Conservation (phyloP, 345 rosid genomes). For the Draba incana region DNA sequence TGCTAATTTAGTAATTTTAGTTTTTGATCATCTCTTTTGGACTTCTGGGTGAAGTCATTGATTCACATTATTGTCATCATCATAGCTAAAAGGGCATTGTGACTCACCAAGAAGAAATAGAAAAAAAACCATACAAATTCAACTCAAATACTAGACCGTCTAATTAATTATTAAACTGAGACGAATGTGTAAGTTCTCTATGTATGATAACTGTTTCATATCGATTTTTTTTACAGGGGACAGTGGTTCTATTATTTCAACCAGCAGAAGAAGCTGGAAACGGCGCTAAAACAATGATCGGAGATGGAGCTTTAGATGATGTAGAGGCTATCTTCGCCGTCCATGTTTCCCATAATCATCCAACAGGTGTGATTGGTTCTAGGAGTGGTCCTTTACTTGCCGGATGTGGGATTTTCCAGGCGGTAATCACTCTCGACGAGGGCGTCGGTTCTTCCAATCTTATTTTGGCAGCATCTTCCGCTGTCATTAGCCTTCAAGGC, state of each 20-base stretch:
- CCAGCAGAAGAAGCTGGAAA: constrained; percentile 99
- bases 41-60: neutral
- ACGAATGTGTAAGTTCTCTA: no score
- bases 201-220: no score
- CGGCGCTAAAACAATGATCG: constrained; percentile 85
- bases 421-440: constrained; percentile 48
- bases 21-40: neutral
- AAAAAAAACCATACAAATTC: neutral
- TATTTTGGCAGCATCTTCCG: constrained; percentile 74
- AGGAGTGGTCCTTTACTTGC: constrained; percentile 88
- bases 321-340: constrained; percentile 82
- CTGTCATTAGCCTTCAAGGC: constrained; percentile 78
- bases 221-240: constrained; percentile 52
- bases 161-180: no score
- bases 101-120: no score
- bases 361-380: constrained; percentile 78
- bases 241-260: constrained; percentile 79
- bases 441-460: constrained; percentile 48
- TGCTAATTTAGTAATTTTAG: neutral
- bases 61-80: no score
- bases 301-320: constrained; percentile 70
- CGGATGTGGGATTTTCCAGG: constrained; percentile 88
- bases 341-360: constrained; percentile 81
- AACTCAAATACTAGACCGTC: neutral
- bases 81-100: no score